Conservation (phyloP, 2,329 filamentous ascomycete genomes). For the Camillea tinctor region DNA sequence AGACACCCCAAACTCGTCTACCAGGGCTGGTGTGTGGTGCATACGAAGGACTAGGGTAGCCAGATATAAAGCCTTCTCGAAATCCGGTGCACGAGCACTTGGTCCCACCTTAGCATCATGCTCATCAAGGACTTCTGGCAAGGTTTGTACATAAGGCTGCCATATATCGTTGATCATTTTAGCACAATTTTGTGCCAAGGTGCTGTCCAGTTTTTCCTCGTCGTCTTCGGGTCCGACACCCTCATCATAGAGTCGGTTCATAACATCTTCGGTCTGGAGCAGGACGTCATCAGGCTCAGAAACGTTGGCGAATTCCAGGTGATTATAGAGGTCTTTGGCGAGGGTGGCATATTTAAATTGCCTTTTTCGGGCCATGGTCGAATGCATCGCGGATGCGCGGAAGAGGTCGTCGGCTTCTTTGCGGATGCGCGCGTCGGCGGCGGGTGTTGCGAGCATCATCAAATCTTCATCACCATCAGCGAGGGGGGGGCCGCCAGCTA, state of each 20-base stretch:
- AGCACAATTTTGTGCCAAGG: slow-evolving; percentile 52
- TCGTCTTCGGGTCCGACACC: slow-evolving; percentile 57
- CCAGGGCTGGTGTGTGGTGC: slow-evolving; percentile 61
- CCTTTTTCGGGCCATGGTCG: slow-evolving; percentile 40
- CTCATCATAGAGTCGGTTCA: slow-evolving; percentile 64
- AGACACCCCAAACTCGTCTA: slow-evolving; percentile 38
- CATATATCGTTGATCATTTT: slow-evolving; percentile 53
- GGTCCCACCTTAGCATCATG: slow-evolving; percentile 64
- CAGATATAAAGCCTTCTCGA: slow-evolving; percentile 77
- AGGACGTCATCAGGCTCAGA: slow-evolving; percentile 71
- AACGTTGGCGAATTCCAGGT: slow-evolving; percentile 58
- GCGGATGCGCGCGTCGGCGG: slow-evolving; percentile 51
- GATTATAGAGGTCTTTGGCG: slow-evolving; percentile 66
- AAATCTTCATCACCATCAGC: slow-evolving; percentile 47
- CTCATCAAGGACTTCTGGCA: slow-evolving; percentile 50
- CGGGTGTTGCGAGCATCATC: slow-evolving; percentile 55
- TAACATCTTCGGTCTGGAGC: slow-evolving; percentile 69
- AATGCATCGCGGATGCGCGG: slow-evolving; percentile 50
- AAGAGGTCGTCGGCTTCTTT: slow-evolving; percentile 57
- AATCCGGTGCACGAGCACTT: slow-evolving; percentile 57
- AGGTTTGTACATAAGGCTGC: slow-evolving; percentile 50
- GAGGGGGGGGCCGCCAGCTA: slow-evolving; percentile 28
- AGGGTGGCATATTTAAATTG: slow-evolving; percentile 67
- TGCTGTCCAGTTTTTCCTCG: slow-evolving; percentile 54
- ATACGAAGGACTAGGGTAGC: slow-evolving; percentile 75